Percentiles rank a stretch among this genome's conserved stretches.
These are phyloP conservation scores for Coniochaeta sp. DNA, from an alignment of 2,329 filamentous ascomycete genomes.

Conservation along the genomic window DNA sequence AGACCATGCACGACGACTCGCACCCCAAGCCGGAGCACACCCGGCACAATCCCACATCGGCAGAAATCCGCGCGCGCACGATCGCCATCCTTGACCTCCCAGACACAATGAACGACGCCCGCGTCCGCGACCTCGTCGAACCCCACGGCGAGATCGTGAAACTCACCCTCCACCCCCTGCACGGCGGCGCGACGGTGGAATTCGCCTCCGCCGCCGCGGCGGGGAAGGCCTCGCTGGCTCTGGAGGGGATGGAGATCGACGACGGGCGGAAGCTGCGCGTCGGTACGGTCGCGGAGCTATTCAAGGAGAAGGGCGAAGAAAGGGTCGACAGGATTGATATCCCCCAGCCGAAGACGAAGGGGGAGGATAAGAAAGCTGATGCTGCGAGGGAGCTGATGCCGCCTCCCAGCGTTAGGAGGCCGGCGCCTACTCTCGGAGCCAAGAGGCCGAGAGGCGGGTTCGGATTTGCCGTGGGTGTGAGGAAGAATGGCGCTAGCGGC, in stretches of 20 bases:
- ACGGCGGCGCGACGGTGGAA: slow-evolving; percentile 81
- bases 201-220: slow-evolving; percentile 64
- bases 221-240: slow-evolving; percentile 60
- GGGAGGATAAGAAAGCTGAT: slow-evolving; percentile 19
- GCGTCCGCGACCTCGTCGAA: slow-evolving; percentile 67
- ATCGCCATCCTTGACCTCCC: slow-evolving; percentile 79
- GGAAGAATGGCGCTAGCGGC: background rate
- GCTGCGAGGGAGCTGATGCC: slow-evolving; percentile 31
- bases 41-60: slow-evolving; percentile 22
- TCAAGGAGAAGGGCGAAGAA: slow-evolving; percentile 39
- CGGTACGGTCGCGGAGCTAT: slow-evolving; percentile 48
- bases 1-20: slow-evolving; percentile 26
- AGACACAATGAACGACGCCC: slow-evolving; percentile 85
- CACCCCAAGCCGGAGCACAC: slow-evolving; percentile 11
- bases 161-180: slow-evolving; percentile 70
- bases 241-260: slow-evolving; percentile 50
- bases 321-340: slow-evolving; percentile 35
- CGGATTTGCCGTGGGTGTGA: background rate
- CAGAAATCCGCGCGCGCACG: slow-evolving; percentile 58
- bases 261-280: slow-evolving; percentile 44
- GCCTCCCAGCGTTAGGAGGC: slow-evolving; percentile 33
- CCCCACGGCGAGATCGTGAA: slow-evolving; percentile 66
- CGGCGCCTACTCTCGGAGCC: background rate
- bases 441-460: background rate
- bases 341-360: slow-evolving; percentile 14